Conservation (phyloP, 345 rosid species). For the Eucalyptus cladocalyx region DNA sequence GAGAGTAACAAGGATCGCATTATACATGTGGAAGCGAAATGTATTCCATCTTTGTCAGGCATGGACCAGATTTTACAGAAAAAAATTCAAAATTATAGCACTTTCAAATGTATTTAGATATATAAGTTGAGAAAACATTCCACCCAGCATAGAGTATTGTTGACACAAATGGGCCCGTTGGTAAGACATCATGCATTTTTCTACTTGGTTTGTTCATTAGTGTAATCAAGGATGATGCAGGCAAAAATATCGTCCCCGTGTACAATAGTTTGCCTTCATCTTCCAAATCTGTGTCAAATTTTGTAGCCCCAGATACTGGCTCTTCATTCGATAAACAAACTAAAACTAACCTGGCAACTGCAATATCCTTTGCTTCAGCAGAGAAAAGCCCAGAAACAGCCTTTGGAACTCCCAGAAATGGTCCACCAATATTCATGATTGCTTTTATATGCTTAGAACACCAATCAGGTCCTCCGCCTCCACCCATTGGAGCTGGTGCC, state of each 20-base stretch:
- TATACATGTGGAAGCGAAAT: not conserved
- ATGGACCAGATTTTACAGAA: not conserved
- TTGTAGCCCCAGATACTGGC: not conserved
- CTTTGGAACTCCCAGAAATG: slow-evolving; percentile 93
- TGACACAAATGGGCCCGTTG: not conserved
- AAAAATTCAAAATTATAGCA: not conserved
- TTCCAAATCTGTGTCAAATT: not conserved
- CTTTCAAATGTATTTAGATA: not conserved
- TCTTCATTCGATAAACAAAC: not conserved
- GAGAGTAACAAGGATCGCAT: not conserved
- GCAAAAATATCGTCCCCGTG: not conserved
- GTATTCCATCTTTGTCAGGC: not conserved
- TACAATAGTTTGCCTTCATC: not conserved
- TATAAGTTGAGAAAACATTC: not conserved
- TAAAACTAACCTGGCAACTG: slow-evolving; percentile 66
- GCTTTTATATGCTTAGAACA: slow-evolving; percentile 92
- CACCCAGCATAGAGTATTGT: not conserved
- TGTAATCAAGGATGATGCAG: not conserved
- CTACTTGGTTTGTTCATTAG: not conserved
- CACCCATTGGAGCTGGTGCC: slow-evolving; percentile 96
- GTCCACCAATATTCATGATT: slow-evolving; percentile 88
- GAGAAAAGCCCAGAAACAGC: slow-evolving; percentile 87
- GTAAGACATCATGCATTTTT: not conserved
- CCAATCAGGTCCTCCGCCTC: slow-evolving; percentile 95
- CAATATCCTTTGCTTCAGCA: slow-evolving; percentile 90